phyloP scores from a whole-genome alignment of 441 rosid species.

The Adansonia rubrostipa region DNA sequence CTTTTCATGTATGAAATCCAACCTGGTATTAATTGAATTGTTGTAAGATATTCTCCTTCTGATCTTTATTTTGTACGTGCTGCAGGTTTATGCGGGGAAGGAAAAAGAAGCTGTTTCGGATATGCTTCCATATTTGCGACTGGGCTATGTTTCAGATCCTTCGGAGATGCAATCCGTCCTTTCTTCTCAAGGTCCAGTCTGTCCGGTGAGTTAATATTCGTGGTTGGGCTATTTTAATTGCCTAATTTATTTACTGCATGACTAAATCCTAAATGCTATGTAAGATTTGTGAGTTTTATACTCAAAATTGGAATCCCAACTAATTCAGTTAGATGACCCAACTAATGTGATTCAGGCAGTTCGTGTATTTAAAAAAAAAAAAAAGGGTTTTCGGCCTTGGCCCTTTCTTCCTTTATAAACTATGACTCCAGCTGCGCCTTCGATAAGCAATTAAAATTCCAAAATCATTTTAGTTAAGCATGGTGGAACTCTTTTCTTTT shows the following conservation, averaged over 20 bases:
- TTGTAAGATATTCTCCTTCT: conserved; percentile 24
- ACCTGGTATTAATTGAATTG: conserved; percentile 17
- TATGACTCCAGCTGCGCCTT: not conserved
- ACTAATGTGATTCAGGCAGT: conserved; percentile 14
- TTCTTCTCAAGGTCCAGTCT: conserved; percentile 95
- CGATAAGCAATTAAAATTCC: conserved; percentile 17
- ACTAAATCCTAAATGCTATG: not conserved
- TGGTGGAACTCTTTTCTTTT: conserved; percentile 15
- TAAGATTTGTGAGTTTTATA: conserved; percentile 14
- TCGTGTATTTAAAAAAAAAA: not conserved
- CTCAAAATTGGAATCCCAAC: not conserved
- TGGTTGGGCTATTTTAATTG: not conserved
- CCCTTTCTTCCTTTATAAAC: conserved; percentile 4
- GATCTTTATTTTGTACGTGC: conserved; percentile 26
- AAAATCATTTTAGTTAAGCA: conserved; percentile 16
- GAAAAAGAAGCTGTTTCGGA: conserved; percentile 88
- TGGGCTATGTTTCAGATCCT: conserved; percentile 93
- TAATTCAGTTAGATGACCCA: conserved; percentile 7
- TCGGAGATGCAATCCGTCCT: conserved; percentile 90
- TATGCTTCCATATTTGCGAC: conserved; percentile 86
- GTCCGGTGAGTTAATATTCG: conserved; percentile 63
- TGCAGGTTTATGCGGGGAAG: conserved; percentile 79
- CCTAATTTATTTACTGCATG: not conserved
- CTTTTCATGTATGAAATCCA: conserved; percentile 61
- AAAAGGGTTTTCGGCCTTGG: not conserved